A percentile compares a stretch with the other conserved stretches of the same genome.
These are phyloP conservation scores for Sporormia fimetaria DNA, from an alignment of 495 filamentous ascomycete genomes.

Conservation along the genomic window DNA sequence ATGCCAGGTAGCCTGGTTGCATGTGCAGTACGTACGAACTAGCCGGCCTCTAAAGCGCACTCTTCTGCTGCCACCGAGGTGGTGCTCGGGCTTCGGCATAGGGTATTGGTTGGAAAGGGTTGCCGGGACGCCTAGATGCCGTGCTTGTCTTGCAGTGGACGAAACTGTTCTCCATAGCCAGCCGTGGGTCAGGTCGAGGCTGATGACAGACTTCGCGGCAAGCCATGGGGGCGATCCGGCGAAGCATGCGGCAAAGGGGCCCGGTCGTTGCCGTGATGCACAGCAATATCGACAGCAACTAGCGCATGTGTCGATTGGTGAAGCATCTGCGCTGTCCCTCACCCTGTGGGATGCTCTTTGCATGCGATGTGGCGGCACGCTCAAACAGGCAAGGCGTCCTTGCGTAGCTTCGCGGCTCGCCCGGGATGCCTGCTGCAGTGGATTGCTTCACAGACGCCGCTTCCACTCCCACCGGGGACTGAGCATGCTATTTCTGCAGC, in stretches of 20 bases:
- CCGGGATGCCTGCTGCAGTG: too few relatives aligned
- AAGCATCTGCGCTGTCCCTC: conserved; percentile 1
- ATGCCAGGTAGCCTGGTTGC: conserved; percentile 14
- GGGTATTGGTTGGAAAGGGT: too few relatives aligned
- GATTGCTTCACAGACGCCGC: too few relatives aligned
- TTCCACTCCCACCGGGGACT: too few relatives aligned
- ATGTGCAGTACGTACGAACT: conserved; percentile 7
- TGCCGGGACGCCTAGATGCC: too few relatives aligned
- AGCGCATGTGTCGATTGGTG: background rate
- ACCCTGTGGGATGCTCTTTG: background rate
- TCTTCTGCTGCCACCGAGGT: too few relatives aligned
- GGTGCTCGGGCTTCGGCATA: too few relatives aligned
- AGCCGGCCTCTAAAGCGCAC: conserved; percentile 8
- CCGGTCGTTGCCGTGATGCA: conserved; percentile 1
- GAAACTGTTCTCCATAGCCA: too few relatives aligned
- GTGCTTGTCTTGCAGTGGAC: too few relatives aligned
- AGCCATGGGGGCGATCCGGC: conserved; percentile 4
- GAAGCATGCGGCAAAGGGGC: background rate
- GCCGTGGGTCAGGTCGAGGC: too few relatives aligned
- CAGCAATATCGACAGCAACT: conserved; percentile 5
- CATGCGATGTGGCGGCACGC: background rate
- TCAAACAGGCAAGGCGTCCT: conserved; percentile 1
- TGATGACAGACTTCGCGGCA: too few relatives aligned
- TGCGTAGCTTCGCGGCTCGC: too few relatives aligned
- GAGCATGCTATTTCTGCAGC: conserved; percentile 2